These are phyloP conservation scores for Corrigiola litoralis DNA, from an alignment of 179 eudicot species.

Conservation along the genomic window DNA sequence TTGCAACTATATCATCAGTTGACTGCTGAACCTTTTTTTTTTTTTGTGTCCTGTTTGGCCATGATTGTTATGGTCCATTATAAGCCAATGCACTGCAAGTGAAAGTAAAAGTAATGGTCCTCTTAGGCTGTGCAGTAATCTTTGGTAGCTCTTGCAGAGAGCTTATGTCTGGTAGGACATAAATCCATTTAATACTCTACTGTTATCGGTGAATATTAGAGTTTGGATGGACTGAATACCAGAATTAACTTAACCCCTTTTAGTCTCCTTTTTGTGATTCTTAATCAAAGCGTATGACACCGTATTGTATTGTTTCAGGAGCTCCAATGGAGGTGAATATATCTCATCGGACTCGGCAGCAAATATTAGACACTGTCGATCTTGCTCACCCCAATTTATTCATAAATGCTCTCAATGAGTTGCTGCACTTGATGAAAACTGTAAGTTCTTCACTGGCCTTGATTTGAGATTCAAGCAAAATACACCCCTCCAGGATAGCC, in stretches of 20 bases:
- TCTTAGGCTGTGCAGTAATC: no score
- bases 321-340: slow-evolving; percentile 86
- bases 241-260: neutral
- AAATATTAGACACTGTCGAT: slow-evolving; percentile 62
- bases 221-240: no score
- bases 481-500: neutral
- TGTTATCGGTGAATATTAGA: no score
- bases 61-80: no score
- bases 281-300: neutral
- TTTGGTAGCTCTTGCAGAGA: no score
- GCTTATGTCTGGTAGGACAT: no score
- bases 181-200: no score
- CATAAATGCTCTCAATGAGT: slow-evolving; percentile 56
- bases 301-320: slow-evolving; percentile 33
- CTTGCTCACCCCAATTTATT: slow-evolving; percentile 72
- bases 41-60: no score
- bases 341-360: slow-evolving; percentile 72
- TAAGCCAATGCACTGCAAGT: no score
- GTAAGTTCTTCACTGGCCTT: slow-evolving; percentile 29
- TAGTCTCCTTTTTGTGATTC: neutral
- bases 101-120: no score
- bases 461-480: neutral
- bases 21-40: no score
- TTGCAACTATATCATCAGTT: no score
- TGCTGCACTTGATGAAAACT: slow-evolving; percentile 70